Base-by-base conservation (phyloP, 179 eudicot genomes). In the Amaranthus tricolor region DNA sequence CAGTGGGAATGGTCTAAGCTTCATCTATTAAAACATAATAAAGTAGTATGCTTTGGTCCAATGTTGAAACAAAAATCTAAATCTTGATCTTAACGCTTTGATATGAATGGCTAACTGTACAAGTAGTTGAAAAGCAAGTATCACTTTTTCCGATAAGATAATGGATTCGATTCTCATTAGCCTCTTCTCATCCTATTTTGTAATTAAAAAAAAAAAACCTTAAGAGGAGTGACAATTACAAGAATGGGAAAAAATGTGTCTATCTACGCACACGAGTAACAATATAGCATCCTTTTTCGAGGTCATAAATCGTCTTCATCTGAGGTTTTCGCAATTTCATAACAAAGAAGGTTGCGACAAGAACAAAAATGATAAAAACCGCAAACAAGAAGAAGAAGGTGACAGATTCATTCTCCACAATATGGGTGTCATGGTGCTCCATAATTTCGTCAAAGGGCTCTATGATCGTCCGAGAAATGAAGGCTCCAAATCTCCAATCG, bases 401-500 rank as follows among this genome's bases (percentile, higher is more conserved):
- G 54, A 78, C 60, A 0, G 85, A 78, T 50, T 75, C 85, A 5
- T 75, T 61, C 67, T 71, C 77, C 0, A 82, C 47, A 5, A 82
- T 67, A 24, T 75, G 77, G n/a, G 45, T n/a, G n/a, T 78, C 85
- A 62, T 51, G 71, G 17, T 66, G 51, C 58, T 65, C 74, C 13
- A 43, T 71, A n/a, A 59, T 69, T 2, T 13, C 48, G 13, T 78
- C 74, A 5, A 75, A 54, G 51, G 85, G 68, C 44, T 78, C 71
- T 75, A 67, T 67, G 31, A 79, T 54, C 44, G 78, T 82, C 70
- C 66, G 85, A 53, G 78, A 45, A 62, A 82, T 68, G 68, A 82
- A 82, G 57, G 82, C 85, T 49, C 85, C 85, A 11, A 82, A 77
- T 70, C 74, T 78, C 85, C 85, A 82, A 53, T 82, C 85, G 62